Evolutionary conservation across 495 filamentous ascomycete species (phyloP).

Genomic region (Neurospora intermedia): DNA sequence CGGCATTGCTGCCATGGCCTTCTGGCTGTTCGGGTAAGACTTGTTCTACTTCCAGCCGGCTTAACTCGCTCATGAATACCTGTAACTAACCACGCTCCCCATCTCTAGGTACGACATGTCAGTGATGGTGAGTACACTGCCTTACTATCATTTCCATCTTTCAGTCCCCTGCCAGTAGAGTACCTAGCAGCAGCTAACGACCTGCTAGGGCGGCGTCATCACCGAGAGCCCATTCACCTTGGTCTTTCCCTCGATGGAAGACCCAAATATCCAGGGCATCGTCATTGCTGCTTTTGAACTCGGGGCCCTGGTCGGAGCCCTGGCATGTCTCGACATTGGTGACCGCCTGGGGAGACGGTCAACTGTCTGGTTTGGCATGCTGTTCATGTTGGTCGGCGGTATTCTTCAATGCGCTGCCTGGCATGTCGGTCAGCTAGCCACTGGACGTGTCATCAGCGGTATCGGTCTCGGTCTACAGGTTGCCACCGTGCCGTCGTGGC

Average conservation of each 20-base stretch:
- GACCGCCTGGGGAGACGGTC: conserved; percentile 44
- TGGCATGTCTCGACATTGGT: conserved; percentile 45
- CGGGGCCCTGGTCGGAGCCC: conserved; percentile 50
- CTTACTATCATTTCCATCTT: no score
- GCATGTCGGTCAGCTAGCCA: conserved; percentile 43
- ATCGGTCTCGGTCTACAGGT: conserved; percentile 54
- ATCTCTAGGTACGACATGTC: background rate
- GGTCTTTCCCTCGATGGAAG: background rate
- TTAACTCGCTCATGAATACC: no score
- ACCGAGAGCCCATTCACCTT: background rate
- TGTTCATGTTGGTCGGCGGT: conserved; percentile 46
- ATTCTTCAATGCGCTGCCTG: conserved; percentile 48
- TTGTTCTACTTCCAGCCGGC: no score
- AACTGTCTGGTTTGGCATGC: conserved; percentile 36
- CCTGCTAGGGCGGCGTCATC: background rate
- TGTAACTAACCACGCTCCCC: no score
- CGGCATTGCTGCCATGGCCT: background rate
- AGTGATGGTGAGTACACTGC: background rate
- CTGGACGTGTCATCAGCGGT: conserved; percentile 44
- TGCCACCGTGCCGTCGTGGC: conserved; percentile 48
- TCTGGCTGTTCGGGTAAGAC: background rate
- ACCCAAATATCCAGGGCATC: conserved; percentile 24
- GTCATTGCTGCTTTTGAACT: conserved; percentile 42
- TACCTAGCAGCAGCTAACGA: background rate
- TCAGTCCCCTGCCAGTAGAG: no score